These are phyloP conservation scores for Acacia concinna DNA, from an alignment of 331 rosid genomes.

Conservation along the genomic window DNA sequence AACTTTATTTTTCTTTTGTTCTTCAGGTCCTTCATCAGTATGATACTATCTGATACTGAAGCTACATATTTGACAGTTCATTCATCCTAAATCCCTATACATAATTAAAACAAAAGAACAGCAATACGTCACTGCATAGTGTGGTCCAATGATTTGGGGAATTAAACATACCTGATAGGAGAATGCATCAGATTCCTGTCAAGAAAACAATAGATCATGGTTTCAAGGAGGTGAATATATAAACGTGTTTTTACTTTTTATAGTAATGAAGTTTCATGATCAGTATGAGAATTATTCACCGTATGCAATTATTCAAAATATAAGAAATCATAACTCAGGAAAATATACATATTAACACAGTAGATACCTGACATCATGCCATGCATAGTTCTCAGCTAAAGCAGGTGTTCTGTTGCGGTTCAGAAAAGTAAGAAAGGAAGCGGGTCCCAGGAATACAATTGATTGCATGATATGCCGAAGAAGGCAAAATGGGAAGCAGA, in stretches of 20 bases:
- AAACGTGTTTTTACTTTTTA: conserved; percentile 14
- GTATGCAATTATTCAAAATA: background rate
- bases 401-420: conserved; percentile 75
- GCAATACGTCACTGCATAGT: background rate
- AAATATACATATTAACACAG: conserved; percentile 22
- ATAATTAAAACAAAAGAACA: background rate
- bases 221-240: background rate
- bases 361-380: conserved; percentile 94
- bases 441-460: conserved; percentile 70
- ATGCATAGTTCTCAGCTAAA: conserved; percentile 86
- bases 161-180: conserved; percentile 83
- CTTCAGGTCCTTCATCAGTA: background rate
- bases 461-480: background rate
- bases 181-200: conserved; percentile 61
- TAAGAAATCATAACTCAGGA: background rate
- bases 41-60: background rate
- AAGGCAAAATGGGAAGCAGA: background rate
- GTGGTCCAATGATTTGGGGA: conserved; percentile 92
- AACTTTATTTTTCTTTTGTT: background rate
- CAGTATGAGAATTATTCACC: background rate
- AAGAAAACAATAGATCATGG: conserved; percentile 17
- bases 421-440: conserved; percentile 83
- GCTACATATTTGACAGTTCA: background rate
- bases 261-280: conserved; percentile 5
- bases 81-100: background rate